Evolutionary conservation across 805 yeast species (phyloP), one percentile per base, ranked within the genome.

Genomic region (Candida berthetii): DNA sequence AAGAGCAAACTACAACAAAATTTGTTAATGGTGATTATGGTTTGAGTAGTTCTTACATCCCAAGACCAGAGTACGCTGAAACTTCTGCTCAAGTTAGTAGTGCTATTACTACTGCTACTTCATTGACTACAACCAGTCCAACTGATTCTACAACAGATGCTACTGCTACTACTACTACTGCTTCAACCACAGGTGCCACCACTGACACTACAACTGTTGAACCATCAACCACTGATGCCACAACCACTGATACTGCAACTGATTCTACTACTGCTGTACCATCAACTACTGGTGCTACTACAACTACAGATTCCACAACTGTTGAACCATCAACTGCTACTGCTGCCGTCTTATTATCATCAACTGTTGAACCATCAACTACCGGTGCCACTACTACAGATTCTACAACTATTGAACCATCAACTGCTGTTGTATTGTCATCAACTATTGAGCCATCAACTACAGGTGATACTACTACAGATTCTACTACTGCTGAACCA

Each of bases 391-490:
- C 39, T 11, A n/a, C 15, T 20, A 14, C 43, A 17, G 13, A 37
- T 24, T 31, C 44, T 16, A n/a, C 40, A 2, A 31, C 14, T 31
- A 25, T 31, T 7, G 41, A 29, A 11, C 14, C 40, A n/a, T 15
- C 40, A 6, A 31, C 29, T 14, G 16, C 42, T 22, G 36, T 10
- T 20, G n/a, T n/a, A n/a, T n/a, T n/a, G n/a, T n/a, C n/a, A n/a
- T n/a, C n/a, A n/a, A n/a, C n/a, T n/a, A n/a, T n/a, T n/a, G n/a
- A n/a, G n/a, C n/a, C n/a, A n/a, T n/a, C n/a, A n/a, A n/a, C n/a
- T n/a, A n/a, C n/a, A n/a, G n/a, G n/a, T n/a, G n/a, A n/a, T n/a
- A n/a, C n/a, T n/a, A n/a, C n/a, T n/a, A n/a, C n/a, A n/a, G n/a
- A n/a, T n/a, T n/a, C n/a, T n/a, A n/a, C n/a, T n/a, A n/a, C n/a